phyloP scores from a whole-genome alignment of 2,329 filamentous ascomycete genomes.

The Scopulariopsis brevicaulis region DNA sequence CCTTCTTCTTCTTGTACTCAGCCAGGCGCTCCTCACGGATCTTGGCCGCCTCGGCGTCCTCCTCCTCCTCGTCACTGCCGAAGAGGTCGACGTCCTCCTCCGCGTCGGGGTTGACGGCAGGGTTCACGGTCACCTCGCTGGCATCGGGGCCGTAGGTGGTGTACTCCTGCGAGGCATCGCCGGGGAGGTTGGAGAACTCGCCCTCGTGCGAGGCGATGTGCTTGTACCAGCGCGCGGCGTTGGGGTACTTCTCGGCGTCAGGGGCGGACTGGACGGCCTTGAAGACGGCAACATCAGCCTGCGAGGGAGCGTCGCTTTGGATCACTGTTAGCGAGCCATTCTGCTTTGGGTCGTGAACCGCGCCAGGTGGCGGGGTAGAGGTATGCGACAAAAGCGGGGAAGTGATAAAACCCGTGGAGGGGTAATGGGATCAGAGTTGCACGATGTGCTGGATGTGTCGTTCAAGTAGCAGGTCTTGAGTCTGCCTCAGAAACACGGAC shows the following conservation, averaged over 20 bases:
- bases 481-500: constrained; percentile 92
- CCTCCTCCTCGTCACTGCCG: constrained; percentile 86
- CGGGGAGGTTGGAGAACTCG: constrained; percentile 83
- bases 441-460: constrained; percentile 59
- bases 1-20: constrained; percentile 97
- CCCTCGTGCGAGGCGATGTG: constrained; percentile 89
- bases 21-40: constrained; percentile 82
- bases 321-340: constrained; percentile 4
- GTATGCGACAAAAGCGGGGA: background rate
- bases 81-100: constrained; percentile 79
- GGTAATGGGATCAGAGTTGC: constrained; percentile 55
- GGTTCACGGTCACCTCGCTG: constrained; percentile 68
- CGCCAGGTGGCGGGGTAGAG: background rate
- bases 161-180: constrained; percentile 81
- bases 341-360: background rate
- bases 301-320: constrained; percentile 53
- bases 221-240: constrained; percentile 98
- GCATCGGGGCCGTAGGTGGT: constrained; percentile 85
- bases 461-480: constrained; percentile 81
- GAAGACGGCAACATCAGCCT: constrained; percentile 94
- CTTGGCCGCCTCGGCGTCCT: constrained; percentile 75
- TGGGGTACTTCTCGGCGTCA: constrained; percentile 76
- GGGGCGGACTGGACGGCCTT: constrained; percentile 74
- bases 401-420: background rate
- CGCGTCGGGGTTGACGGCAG: constrained; percentile 57